A percentile compares a stretch with the other conserved stretches of the same genome.
phyloP scores from a whole-genome alignment of 2,329 filamentous ascomycete species.

The Thielaviopsis punctulata region DNA sequence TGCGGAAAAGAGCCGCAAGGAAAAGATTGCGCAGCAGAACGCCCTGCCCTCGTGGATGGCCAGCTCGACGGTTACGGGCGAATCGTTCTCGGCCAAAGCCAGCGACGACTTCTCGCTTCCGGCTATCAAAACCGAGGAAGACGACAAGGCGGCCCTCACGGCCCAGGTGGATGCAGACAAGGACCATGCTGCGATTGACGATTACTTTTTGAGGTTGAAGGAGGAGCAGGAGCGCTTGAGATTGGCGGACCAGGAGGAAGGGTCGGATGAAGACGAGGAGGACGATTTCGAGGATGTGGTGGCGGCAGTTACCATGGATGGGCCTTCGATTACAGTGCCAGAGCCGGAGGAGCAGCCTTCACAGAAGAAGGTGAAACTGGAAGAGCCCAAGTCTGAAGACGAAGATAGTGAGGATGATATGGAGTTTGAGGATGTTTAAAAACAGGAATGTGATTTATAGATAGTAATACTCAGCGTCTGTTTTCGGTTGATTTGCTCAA shows the following conservation, averaged over 20 bases:
- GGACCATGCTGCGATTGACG: constrained; percentile 42
- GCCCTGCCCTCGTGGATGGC: constrained; percentile 56
- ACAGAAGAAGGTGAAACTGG: constrained; percentile 43
- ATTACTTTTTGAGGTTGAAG: constrained; percentile 50
- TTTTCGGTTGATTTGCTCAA: too few species aligned
- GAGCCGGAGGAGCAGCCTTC: constrained; percentile 3
- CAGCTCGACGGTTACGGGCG: constrained; percentile 49
- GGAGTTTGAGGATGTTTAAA: constrained; percentile 39
- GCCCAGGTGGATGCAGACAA: constrained; percentile 27
- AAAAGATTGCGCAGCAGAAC: constrained; percentile 50
- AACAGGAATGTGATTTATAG: background rate
- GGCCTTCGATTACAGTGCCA: constrained; percentile 9
- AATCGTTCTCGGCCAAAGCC: constrained; percentile 32
- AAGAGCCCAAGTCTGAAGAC: constrained; percentile 25
- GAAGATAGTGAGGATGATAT: constrained; percentile 35
- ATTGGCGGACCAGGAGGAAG: constrained; percentile 16
- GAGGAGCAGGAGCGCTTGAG: constrained; percentile 33
- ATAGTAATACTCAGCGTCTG: too few species aligned
- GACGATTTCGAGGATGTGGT: constrained; percentile 34
- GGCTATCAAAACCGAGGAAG: constrained; percentile 23
- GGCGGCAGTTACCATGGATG: constrained; percentile 16
- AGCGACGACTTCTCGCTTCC: constrained; percentile 18
- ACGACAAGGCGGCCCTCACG: constrained; percentile 28
- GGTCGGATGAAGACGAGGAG: constrained; percentile 16
- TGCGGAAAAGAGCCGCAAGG: constrained; percentile 46